Percentiles rank a stretch among this genome's conserved stretches.
phyloP scores from a whole-genome alignment of 768 basidiomycete species.

The Tulasnella sp. region DNA sequence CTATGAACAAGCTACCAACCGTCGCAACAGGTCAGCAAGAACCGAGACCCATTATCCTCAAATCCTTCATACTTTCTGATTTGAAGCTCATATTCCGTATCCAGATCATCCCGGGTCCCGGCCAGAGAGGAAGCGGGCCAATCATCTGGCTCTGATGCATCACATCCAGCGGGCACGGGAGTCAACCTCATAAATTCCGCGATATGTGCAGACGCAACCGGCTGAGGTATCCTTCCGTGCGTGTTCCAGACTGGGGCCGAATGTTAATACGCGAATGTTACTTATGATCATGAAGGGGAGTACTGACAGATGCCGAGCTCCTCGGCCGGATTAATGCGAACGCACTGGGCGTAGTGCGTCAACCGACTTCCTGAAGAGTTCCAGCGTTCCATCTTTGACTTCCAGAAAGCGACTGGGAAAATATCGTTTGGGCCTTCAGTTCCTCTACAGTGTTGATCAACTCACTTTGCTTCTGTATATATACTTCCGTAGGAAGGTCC shows the following conservation, averaged over 20 bases:
- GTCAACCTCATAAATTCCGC: slow-evolving; percentile 49
- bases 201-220: slow-evolving; percentile 57
- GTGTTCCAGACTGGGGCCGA: slow-evolving; percentile 66
- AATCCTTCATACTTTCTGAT: slow-evolving; percentile 18
- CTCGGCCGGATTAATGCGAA: slow-evolving; percentile 56
- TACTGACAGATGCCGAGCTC: slow-evolving; percentile 68
- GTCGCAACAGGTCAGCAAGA: not conserved
- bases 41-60: not conserved
- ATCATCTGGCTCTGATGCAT: not conserved
- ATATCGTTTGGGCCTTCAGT: no score
- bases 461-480: slow-evolving; percentile 72
- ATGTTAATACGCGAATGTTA: not conserved
- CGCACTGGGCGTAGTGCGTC: slow-evolving; percentile 48
- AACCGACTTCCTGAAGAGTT: slow-evolving; percentile 42
- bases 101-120: slow-evolving; percentile 18
- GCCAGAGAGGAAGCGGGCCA: not conserved
- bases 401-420: slow-evolving; percentile 63
- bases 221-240: slow-evolving; percentile 54
- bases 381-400: slow-evolving; percentile 56
- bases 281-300: not conserved
- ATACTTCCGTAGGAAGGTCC: slow-evolving; percentile 68
- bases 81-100: slow-evolving; percentile 25
- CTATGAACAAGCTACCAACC: slow-evolving; percentile 20
- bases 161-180: slow-evolving; percentile 40
- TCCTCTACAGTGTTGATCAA: slow-evolving; percentile 20